Evolutionary conservation across 2,329 filamentous ascomycete species (phyloP), one percentile per base, ranked within the genome.

Genomic region (Simplicillium aogashimaense): DNA sequence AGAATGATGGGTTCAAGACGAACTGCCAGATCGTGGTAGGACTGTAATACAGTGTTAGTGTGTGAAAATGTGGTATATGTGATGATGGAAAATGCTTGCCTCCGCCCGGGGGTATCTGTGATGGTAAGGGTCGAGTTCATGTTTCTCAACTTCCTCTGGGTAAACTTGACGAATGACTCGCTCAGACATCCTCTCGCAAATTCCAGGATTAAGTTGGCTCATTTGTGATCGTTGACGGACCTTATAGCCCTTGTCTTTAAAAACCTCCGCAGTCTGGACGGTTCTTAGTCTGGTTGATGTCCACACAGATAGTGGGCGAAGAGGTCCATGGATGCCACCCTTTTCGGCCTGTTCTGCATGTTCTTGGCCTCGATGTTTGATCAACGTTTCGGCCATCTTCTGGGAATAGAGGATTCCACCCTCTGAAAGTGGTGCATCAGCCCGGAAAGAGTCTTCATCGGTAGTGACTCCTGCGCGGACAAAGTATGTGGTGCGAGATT

Each of bases 11-110:
- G 94, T 59, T 98, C 92, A 36, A 98, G 78, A 16, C 92, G 86
- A 44, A 98, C 92, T n/a, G 92, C 92, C 34, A 98, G 79, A 56
- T 98, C 92, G 58, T 98, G 92, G 61, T 98, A 98, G 8, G 90
- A 97, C 85, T 95, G 51, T 43, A 47, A 32, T 20, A 33, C 35
- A 34, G 33, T 37, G 50, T 39, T 37, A 41, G 35, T 18, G 14
- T 32, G 29, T 20, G 40, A 39, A 20, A 50, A 30, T 44, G 43
- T 32, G 37, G 43, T 40, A 32, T 29, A 25, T 13, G 12, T 11
- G 7, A 7, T 10, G 12, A 37, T 4, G 28, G 3, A 17, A 9
- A 15, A 15, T 25, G 41, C 65, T 55, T 67, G 88, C 88, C 71
- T 98, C 92, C 45, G 90, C 90, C 46, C 92, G 76, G 7, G 92